These are phyloP conservation scores for Yamadazyma membranifaciens DNA, from an alignment of 1,139 yeast species.

Conservation along the genomic window DNA sequence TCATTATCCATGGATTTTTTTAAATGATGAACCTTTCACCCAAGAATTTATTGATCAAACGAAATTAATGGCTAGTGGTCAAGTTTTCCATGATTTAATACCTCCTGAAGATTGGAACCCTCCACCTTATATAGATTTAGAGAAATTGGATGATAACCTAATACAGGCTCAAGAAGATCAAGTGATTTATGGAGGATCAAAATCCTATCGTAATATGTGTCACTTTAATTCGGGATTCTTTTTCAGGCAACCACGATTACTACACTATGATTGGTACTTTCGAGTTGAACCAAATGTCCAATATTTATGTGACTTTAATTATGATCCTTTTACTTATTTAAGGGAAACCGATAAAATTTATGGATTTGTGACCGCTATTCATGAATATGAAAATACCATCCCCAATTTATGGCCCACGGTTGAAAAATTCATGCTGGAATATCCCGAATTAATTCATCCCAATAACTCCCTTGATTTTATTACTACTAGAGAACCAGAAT, in stretches of 20 bases:
- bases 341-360: constrained; percentile 36
- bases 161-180: constrained; percentile 16
- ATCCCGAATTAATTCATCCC: constrained; percentile 65
- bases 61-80: constrained; percentile 80
- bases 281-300: constrained; percentile 49
- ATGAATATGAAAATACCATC: constrained; percentile 49
- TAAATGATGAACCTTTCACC: constrained; percentile 43
- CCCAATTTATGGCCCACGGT: constrained; percentile 79
- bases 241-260: constrained; percentile 37
- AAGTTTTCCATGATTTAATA: constrained; percentile 49
- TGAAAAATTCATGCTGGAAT: constrained; percentile 55
- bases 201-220: constrained; percentile 49
- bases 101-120: constrained; percentile 45
- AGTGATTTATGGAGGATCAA: constrained; percentile 41
- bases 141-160: constrained; percentile 26
- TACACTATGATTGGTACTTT: constrained; percentile 45
- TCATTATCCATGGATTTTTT: constrained; percentile 47
- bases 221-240: constrained; percentile 48
- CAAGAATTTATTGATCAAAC: constrained; percentile 53
- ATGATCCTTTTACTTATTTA: constrained; percentile 43
- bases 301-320: constrained; percentile 49
- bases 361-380: constrained; percentile 45
- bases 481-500: constrained; percentile 54
- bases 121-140: constrained; percentile 35
- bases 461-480: constrained; percentile 70